A percentile compares a stretch with the other conserved stretches of the same genome.
Conservation (phyloP, 139 green algal genomes). For the Coelastrella sp. region DNA sequence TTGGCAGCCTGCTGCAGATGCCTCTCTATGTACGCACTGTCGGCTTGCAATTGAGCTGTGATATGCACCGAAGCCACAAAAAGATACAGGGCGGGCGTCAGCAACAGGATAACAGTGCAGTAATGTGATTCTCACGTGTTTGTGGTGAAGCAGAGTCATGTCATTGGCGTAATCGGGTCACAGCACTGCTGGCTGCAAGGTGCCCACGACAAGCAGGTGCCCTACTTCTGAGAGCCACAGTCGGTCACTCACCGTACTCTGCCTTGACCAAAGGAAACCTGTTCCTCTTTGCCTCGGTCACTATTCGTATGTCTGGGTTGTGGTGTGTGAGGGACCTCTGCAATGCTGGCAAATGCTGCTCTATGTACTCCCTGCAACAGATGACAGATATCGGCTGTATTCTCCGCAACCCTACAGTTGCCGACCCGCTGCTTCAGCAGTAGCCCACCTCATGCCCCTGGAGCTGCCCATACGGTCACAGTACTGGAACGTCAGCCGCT, state of each 20-base stretch:
- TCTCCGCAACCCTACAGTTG: too few species aligned
- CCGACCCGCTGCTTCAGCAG: too few species aligned
- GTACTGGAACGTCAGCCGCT: conserved; percentile 33
- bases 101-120: neutral
- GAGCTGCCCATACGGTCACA: conserved; percentile 39
- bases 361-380: conserved; percentile 32
- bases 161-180: too few species aligned
- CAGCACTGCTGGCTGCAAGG: too few species aligned
- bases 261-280: conserved; percentile 30
- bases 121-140: neutral
- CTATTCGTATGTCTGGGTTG: conserved; percentile 9
- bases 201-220: too few species aligned
- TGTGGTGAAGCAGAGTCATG: neutral
- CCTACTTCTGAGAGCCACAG: too few species aligned
- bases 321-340: neutral
- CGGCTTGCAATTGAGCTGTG: neutral
- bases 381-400: too few species aligned
- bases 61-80: neutral
- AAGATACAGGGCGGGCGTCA: too few species aligned
- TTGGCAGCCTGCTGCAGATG: neutral
- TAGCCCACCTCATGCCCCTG: conserved; percentile 36
- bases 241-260: conserved; percentile 19
- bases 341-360: conserved; percentile 26
- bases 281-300: neutral
- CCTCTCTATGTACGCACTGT: neutral